phyloP scores from a whole-genome alignment of 2,329 filamentous ascomycete genomes.

The Neofusicoccum laricinum region DNA sequence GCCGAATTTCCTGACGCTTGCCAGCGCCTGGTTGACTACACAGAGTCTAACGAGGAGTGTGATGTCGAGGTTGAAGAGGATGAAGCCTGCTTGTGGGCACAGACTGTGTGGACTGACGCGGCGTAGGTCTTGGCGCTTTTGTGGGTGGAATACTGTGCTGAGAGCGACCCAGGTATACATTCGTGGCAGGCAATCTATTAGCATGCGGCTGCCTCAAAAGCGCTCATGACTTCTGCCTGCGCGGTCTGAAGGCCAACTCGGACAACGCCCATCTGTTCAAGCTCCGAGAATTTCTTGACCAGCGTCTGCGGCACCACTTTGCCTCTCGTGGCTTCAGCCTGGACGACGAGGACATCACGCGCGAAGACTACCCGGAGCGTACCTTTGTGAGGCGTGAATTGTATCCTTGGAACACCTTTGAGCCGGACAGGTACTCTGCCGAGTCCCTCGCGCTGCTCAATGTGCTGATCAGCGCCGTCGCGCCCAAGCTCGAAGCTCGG shows the following conservation, averaged over 20 bases:
- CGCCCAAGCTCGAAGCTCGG: conserved; percentile 77
- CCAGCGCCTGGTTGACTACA: background rate
- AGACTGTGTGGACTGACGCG: conserved; percentile 24
- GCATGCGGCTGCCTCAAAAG: conserved; percentile 64
- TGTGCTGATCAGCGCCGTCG: conserved; percentile 62
- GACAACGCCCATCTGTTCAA: conserved; percentile 56
- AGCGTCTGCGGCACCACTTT: conserved; percentile 25
- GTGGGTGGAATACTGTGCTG: conserved; percentile 17
- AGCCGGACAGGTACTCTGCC: conserved; percentile 56
- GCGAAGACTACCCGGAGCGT: conserved; percentile 63
- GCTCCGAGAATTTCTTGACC: conserved; percentile 51
- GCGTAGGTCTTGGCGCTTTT: conserved; percentile 24
- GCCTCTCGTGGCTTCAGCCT: conserved; percentile 23
- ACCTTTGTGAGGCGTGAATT: conserved; percentile 65
- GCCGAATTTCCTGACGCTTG: background rate
- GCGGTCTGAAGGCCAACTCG: conserved; percentile 57
- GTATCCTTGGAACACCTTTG: conserved; percentile 62
- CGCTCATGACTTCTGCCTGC: conserved; percentile 62
- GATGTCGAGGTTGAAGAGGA: conserved; percentile 19
- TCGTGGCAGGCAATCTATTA: conserved; percentile 54
- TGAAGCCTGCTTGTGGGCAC: conserved; percentile 23
- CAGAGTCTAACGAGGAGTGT: background rate
- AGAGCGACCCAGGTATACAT: conserved; percentile 26
- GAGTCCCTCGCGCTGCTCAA: conserved; percentile 68
- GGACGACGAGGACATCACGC: conserved; percentile 45